Evolutionary conservation across 805 yeast species (phyloP).

Genomic region (Myxozyma geophila): DNA sequence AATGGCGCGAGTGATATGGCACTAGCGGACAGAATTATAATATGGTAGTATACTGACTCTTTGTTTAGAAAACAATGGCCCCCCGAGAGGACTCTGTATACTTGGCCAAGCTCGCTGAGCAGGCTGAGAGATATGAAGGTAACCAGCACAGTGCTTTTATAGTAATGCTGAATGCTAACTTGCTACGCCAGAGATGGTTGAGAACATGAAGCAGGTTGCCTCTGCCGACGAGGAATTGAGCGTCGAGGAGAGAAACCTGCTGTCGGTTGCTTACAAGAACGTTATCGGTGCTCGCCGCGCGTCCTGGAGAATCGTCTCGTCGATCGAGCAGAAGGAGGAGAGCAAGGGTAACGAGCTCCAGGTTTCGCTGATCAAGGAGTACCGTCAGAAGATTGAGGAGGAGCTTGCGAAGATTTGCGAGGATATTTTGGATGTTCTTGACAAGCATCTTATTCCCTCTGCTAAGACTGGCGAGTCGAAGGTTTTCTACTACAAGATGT

Average conservation of each 20-base stretch:
- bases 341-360: constrained; percentile 92
- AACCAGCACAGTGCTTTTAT: neutral
- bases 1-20: neutral
- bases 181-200: constrained; percentile 57
- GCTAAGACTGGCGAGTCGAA: constrained; percentile 97
- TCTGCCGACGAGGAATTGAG: constrained; percentile 93
- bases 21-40: neutral
- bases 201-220: constrained; percentile 97
- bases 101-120: constrained; percentile 97
- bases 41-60: neutral
- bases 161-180: neutral
- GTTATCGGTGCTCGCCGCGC: constrained; percentile 99
- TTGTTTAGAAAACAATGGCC: constrained; percentile 15
- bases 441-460: constrained; percentile 86
- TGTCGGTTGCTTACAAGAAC: constrained; percentile 97
- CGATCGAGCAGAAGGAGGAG: constrained; percentile 98
- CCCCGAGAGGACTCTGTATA: constrained; percentile 82
- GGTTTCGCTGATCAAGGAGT: constrained; percentile 85
- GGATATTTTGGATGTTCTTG: constrained; percentile 85
- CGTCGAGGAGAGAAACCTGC: constrained; percentile 96
- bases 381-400: constrained; percentile 91
- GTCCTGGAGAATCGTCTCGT: constrained; percentile 97
- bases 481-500: constrained; percentile 97
- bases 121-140: constrained; percentile 99
- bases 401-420: constrained; percentile 93